phyloP scores from a whole-genome alignment of 441 rosid genomes.

The Pelargonium australe region DNA sequence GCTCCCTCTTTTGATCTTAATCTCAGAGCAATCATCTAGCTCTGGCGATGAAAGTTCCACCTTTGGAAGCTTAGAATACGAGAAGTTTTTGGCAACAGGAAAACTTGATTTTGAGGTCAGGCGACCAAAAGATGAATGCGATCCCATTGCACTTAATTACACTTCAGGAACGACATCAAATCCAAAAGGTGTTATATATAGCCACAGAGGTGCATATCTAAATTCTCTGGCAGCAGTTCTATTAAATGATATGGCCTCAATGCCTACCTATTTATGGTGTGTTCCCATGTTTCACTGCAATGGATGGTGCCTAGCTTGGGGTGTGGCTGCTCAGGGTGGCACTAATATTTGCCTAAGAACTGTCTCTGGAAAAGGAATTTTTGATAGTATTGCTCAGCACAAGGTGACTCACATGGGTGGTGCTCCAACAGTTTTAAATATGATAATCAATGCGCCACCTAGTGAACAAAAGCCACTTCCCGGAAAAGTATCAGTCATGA shows the following conservation, averaged over 20 bases:
- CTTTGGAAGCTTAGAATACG: constrained; percentile 68
- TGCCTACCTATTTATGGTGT: constrained; percentile 79
- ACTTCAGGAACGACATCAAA: constrained; percentile 90
- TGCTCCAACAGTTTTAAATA: constrained; percentile 80
- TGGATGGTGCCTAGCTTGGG: constrained; percentile 87
- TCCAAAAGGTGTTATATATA: constrained; percentile 77
- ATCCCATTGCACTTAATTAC: constrained; percentile 76
- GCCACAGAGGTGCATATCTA: constrained; percentile 78
- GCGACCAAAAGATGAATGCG: constrained; percentile 89
- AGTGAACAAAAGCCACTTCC: constrained; percentile 68
- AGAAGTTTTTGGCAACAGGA: constrained; percentile 57
- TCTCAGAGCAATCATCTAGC: constrained; percentile 41
- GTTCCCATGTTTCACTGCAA: constrained; percentile 90
- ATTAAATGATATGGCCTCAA: constrained; percentile 73
- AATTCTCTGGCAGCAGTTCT: constrained; percentile 60
- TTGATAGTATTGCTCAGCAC: constrained; percentile 9
- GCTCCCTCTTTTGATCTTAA: constrained; percentile 56
- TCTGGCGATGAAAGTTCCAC: constrained; percentile 31
- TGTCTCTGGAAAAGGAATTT: constrained; percentile 33
- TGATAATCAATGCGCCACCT: constrained; percentile 56
- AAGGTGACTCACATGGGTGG: constrained; percentile 81
- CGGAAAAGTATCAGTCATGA: constrained; percentile 62
- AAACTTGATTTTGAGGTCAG: constrained; percentile 63
- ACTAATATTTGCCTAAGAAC: constrained; percentile 82
- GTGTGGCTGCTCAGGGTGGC: constrained; percentile 72